These are phyloP conservation scores for Xylaria grammica DNA, from an alignment of 495 filamentous ascomycete species.

Conservation along the genomic window DNA sequence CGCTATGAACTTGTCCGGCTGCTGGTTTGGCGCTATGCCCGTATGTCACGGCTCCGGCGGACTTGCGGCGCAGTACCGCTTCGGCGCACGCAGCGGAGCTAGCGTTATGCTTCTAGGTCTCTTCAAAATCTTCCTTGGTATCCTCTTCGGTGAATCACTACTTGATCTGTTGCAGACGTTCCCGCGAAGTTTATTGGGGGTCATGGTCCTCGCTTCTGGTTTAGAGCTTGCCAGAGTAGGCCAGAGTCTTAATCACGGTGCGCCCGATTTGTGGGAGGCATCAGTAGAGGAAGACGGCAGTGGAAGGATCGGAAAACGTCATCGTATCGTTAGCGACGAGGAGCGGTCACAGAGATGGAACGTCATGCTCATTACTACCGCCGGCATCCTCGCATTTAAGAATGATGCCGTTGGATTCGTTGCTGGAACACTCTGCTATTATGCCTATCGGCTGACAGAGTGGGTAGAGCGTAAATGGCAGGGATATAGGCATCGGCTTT, in stretches of 20 bases:
- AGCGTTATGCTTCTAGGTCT: slow-evolving; percentile 79
- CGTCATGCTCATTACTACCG: slow-evolving; percentile 87
- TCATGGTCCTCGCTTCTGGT: slow-evolving; percentile 89
- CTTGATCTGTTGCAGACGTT: slow-evolving; percentile 70
- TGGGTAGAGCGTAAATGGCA: slow-evolving; percentile 43
- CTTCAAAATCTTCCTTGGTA: slow-evolving; percentile 75
- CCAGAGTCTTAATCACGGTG: slow-evolving; percentile 76
- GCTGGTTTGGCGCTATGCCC: slow-evolving; percentile 94
- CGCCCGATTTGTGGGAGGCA: slow-evolving; percentile 60
- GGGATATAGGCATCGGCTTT: slow-evolving; percentile 19
- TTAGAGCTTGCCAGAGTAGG: slow-evolving; percentile 85
- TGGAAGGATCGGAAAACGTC: slow-evolving; percentile 19
- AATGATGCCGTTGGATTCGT: slow-evolving; percentile 89
- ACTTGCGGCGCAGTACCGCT: slow-evolving; percentile 85
- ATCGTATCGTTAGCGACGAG: slow-evolving; percentile 52
- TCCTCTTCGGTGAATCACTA: slow-evolving; percentile 73
- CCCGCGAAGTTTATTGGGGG: slow-evolving; percentile 73
- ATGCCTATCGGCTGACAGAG: slow-evolving; percentile 50
- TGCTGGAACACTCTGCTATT: slow-evolving; percentile 77
- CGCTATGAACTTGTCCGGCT: slow-evolving; percentile 79
- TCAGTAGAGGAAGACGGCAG: slow-evolving; percentile 26
- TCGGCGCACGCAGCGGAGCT: slow-evolving; percentile 85
- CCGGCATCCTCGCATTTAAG: slow-evolving; percentile 78
- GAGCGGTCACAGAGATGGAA: slow-evolving; percentile 76
- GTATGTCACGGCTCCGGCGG: slow-evolving; percentile 94